These are phyloP conservation scores for Podospora appendiculata DNA, from an alignment of 495 filamentous ascomycete genomes.

Conservation along the genomic window DNA sequence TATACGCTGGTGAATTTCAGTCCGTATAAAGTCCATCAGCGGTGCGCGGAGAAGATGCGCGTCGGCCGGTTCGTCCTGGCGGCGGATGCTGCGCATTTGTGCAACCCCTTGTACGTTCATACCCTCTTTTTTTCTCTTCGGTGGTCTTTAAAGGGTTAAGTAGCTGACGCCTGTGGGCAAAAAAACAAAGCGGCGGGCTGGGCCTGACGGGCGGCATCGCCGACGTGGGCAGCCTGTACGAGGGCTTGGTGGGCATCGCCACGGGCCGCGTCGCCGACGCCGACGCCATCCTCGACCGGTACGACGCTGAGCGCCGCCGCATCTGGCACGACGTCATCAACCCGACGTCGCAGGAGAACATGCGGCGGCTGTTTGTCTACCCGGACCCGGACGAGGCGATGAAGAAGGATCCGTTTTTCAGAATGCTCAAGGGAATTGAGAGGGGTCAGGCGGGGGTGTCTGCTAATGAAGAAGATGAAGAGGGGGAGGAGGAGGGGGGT, in stretches of 20 bases:
- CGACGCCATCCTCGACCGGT: slow-evolving; percentile 43
- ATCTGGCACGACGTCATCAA: slow-evolving; percentile 43
- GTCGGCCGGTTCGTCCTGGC: slow-evolving; percentile 43
- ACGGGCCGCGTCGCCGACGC: slow-evolving; percentile 31
- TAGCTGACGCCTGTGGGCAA: background rate
- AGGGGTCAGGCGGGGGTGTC: background rate
- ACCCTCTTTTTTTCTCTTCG: slow-evolving; percentile 10
- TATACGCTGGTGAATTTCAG: slow-evolving; percentile 41
- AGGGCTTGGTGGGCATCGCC: slow-evolving; percentile 42
- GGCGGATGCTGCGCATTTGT: slow-evolving; percentile 52
- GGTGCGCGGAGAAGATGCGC: slow-evolving; percentile 41
- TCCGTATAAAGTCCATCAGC: slow-evolving; percentile 49
- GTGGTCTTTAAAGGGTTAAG: background rate
- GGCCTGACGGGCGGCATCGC: slow-evolving; percentile 47
- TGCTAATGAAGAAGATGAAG: background rate
- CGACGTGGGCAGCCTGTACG: slow-evolving; percentile 43
- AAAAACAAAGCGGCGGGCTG: slow-evolving; percentile 31
- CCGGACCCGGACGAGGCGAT: slow-evolving; percentile 24
- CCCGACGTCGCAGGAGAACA: slow-evolving; percentile 39
- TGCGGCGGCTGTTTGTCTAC: slow-evolving; percentile 20
- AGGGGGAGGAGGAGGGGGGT: background rate
- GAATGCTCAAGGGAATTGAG: slow-evolving; percentile 27
- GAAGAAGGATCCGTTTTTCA: slow-evolving; percentile 35
- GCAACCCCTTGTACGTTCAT: slow-evolving; percentile 32
- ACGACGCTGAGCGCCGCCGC: slow-evolving; percentile 37